Base-by-base conservation (phyloP, 2,329 filamentous ascomycete genomes). In the Ophiostoma novo-ulmi region DNA sequence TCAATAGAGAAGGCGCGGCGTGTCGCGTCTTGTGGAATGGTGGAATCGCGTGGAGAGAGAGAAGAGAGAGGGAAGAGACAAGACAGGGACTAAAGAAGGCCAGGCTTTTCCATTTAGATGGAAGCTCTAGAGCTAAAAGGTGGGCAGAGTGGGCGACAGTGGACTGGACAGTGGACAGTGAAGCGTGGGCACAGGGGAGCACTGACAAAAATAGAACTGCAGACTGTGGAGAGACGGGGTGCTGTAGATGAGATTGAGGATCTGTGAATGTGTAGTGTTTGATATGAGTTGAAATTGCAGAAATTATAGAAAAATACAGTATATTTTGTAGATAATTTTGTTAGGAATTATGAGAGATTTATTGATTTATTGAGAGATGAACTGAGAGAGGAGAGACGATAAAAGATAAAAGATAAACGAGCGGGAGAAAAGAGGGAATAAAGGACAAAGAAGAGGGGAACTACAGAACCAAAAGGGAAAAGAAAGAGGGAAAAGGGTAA, bases 171-270 rank as follows among this genome's bases (percentile, higher is more conserved):
- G 26, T 63, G 58, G 26, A 11, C 31, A 35, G 22, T 17, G 22
- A 63, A 63, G 52, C 52, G 58, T 63, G 31, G 58, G 58, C 26
- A 38, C 61, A 64, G n/a, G n/a, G 52, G 52, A 36, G 61, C 61
- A 38, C 61, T n/a, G 61, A 64, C 31, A 36, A 64, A 64, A 64
- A 64, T 64, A 64, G 31, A 64, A 63, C 58, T 63, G 55, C 26
- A n/a, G 52, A 58, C 22, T 48, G 52, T 10, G 52, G 52, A 26
- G 22, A 58, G 22, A 58, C 26, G 52, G 52, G 22, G 52, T 22
- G 39, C 10, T 44, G 39, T 13, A 44, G 39, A 44, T 10, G 39
- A 44, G 39, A 13, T 11, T 14, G 39, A 44, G 39, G 39, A 44
- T 41, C 11, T 10, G 39, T 44, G 39, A 41, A 11, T 11, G 39